Base-by-base conservation (phyloP, 176 grass and related monocot genomes). In the Aegilops longissima region DNA sequence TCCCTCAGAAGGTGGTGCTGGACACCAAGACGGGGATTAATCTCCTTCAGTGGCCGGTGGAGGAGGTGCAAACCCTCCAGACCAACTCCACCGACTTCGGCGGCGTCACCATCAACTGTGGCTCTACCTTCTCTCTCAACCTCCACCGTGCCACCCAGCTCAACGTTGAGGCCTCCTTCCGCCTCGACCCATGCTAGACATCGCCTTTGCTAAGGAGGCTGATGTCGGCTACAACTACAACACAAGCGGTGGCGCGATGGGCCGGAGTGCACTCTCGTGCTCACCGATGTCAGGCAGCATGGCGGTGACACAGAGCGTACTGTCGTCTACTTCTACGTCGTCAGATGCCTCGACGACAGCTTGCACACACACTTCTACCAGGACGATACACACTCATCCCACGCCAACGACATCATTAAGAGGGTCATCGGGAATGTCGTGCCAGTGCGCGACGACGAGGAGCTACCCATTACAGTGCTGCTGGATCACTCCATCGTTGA, bases 21-120 rank as follows among this genome's bases (percentile, higher is more conserved):
- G 96, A 98, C 75, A 70, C 83, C 21, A 95, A 95, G 85, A 95
- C 93, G 1, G 77, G 83, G 35, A 86, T 58, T 70, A 92, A 98
- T 86, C 84, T 98, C 20, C 79, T 98, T 31, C 93, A 40, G 34
- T 94, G 96, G 96, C 96, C 96, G 5, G 96, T 98, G 12, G 45
- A 49, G 12, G 45, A 49, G 45, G 45, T 14, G 7, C 86, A 94
- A 18, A 89, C 79, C 21, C 81, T 98, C 30, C 86, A 88, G 33
- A 66, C 35, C 9, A 92, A 87, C 68, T 81, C 91, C 73, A 89
- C 86, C 8, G 84, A 87, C 58, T 78, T 91, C 18, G 69, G 79
- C 3, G 0, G 3, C 82, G 14, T 98, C 86, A 92, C 84, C 61
- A 62, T 98, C 27, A 84, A 87, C 44, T 16, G 81, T 39, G 88